These are phyloP conservation scores for Udeniomyces megalosporus DNA, from an alignment of 768 basidiomycete genomes.

Conservation along the genomic window DNA sequence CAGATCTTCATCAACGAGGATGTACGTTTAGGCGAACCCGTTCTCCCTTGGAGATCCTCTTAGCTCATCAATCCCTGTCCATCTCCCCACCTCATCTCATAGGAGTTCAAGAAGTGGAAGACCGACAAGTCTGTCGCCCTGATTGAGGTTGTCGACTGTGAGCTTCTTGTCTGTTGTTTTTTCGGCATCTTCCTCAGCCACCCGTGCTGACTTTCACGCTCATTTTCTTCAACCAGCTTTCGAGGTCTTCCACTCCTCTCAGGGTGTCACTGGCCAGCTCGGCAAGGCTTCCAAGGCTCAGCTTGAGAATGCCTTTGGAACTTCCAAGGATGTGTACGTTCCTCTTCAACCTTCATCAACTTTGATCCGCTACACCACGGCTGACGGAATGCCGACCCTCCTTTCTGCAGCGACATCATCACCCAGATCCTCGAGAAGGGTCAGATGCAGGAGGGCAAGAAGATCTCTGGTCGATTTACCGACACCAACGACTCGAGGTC, in stretches of 20 bases:
- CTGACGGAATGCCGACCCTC: no score
- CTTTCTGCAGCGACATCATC: not conserved
- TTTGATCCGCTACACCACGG: no score
- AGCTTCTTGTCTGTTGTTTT: no score
- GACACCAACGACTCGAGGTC: not conserved
- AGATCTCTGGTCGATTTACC: constrained; percentile 1
- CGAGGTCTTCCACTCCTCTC: constrained; percentile 49
- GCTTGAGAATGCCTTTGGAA: constrained; percentile 55
- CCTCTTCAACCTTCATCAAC: no score
- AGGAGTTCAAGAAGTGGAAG: constrained; percentile 15
- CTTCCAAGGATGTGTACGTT: constrained; percentile 37
- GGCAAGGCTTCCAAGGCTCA: constrained; percentile 65
- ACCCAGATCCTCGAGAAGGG: constrained; percentile 7
- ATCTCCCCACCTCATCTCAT: no score
- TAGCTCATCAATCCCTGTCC: no score
- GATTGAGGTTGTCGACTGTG: constrained; percentile 9
- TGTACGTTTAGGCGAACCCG: not conserved
- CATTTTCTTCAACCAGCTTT: constrained; percentile 41
- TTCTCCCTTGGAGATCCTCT: not conserved
- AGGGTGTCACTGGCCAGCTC: constrained; percentile 63
- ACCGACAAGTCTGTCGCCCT: constrained; percentile 12
- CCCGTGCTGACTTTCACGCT: not conserved
- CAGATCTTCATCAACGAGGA: constrained; percentile 16
- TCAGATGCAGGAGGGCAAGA: constrained; percentile 15
- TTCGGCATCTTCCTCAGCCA: no score